Conservation (phyloP, 306 rosid species). For the Rubus parviflorus region DNA sequence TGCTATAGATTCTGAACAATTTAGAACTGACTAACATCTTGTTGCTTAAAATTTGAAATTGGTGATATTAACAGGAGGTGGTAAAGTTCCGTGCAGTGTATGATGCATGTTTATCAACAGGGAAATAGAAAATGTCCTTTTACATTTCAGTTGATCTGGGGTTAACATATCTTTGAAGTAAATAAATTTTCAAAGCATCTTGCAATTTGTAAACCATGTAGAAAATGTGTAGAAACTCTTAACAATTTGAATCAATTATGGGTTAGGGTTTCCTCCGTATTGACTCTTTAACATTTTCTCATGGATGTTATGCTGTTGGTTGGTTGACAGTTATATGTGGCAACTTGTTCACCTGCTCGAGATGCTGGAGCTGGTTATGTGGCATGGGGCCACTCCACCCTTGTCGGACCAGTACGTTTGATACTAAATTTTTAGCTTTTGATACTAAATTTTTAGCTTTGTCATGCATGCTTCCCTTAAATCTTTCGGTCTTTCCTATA, state of each 20-base stretch:
- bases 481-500: neutral
- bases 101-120: neutral
- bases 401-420: slow-evolving; percentile 89
- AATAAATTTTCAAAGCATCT: neutral
- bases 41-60: neutral
- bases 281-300: slow-evolving; percentile 9
- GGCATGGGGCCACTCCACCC: slow-evolving; percentile 99
- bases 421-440: slow-evolving; percentile 12
- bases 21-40: neutral
- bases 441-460: slow-evolving; percentile 13
- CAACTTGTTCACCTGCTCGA: slow-evolving; percentile 98
- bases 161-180: neutral
- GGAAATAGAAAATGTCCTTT: neutral
- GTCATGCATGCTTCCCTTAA: neutral
- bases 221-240: neutral
- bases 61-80: neutral
- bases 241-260: neutral
- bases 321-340: slow-evolving; percentile 69
- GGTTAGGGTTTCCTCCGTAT: neutral
- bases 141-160: neutral
- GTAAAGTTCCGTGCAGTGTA: neutral
- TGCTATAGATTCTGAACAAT: neutral
- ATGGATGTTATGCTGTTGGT: slow-evolving; percentile 18
- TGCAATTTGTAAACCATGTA: neutral
- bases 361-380: slow-evolving; percentile 81